These are phyloP conservation scores for Diutina scorzettiae DNA, from an alignment of 1,139 yeast genomes.

Conservation along the genomic window DNA sequence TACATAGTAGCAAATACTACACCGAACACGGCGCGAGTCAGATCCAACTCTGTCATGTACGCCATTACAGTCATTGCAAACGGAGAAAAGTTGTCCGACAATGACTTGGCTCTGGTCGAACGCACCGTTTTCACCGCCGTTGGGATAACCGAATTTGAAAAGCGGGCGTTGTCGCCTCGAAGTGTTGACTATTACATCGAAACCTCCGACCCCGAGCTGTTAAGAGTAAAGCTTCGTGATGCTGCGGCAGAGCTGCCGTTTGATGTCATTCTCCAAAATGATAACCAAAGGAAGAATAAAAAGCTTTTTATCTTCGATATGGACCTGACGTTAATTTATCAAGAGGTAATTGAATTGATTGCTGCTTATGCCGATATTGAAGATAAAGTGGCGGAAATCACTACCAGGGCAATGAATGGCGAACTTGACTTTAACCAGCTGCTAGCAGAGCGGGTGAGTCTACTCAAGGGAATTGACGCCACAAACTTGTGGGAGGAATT, in stretches of 20 bases:
- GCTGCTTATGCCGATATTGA: constrained; percentile 83
- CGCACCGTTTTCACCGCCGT: constrained; percentile 7
- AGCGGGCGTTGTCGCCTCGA: constrained; percentile 9
- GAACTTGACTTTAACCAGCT: constrained; percentile 87
- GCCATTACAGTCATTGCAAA: constrained; percentile 11
- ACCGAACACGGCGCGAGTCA: too few relatives aligned
- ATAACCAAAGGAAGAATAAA: constrained; percentile 31
- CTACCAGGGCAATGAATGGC: constrained; percentile 95
- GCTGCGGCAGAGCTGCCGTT: constrained; percentile 8
- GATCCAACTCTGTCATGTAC: too few relatives aligned
- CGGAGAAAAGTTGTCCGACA: constrained; percentile 8
- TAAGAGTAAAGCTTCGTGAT: constrained; percentile 8
- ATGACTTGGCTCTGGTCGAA: constrained; percentile 8
- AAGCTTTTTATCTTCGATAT: constrained; percentile 82
- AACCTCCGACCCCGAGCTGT: constrained; percentile 9
- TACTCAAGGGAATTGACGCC: constrained; percentile 72
- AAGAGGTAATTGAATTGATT: constrained; percentile 91
- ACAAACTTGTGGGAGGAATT: constrained; percentile 69
- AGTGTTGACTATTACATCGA: constrained; percentile 10
- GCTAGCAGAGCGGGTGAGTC: constrained; percentile 56
- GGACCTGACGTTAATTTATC: constrained; percentile 95
- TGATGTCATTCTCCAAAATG: constrained; percentile 26
- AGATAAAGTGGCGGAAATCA: constrained; percentile 63
- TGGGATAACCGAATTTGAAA: constrained; percentile 8
- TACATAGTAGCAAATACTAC: too few relatives aligned